Evolutionary conservation across 495 filamentous ascomycete species (phyloP).

Genomic region (Cudoniella acicularis): DNA sequence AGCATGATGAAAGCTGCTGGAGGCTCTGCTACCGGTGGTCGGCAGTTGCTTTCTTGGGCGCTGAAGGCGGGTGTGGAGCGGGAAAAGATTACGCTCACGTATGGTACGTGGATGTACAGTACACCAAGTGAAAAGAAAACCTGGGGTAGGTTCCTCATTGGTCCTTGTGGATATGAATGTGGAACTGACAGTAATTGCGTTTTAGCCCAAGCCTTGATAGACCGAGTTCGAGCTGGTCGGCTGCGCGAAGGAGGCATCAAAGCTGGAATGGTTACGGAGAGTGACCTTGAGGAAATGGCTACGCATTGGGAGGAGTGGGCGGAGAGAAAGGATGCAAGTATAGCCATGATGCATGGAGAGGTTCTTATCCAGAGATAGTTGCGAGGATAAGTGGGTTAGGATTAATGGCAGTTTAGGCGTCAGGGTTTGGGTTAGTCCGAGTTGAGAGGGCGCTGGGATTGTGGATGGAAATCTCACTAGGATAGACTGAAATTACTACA

Average conservation of each 20-base stretch:
- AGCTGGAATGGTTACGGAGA: slow-evolving; percentile 27
- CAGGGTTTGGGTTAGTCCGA: too few species aligned
- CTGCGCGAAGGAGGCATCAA: slow-evolving; percentile 33
- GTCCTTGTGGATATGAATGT: slow-evolving; percentile 8
- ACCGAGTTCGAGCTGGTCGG: slow-evolving; percentile 24
- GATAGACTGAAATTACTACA: too few species aligned
- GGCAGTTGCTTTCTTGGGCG: slow-evolving; percentile 40
- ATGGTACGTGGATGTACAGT: slow-evolving; percentile 35
- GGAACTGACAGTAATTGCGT: slow-evolving; percentile 8
- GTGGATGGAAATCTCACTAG: too few species aligned
- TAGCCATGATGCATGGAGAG: slow-evolving; percentile 40
- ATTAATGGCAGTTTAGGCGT: too few species aligned
- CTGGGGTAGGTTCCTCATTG: slow-evolving; percentile 33
- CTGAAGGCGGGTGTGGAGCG: slow-evolving; percentile 36
- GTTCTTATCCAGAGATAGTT: slow-evolving; percentile 34
- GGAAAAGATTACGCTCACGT: slow-evolving; percentile 32
- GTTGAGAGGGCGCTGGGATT: too few species aligned
- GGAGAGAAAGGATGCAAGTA: slow-evolving; percentile 29
- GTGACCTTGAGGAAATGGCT: slow-evolving; percentile 39
- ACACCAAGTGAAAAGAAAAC: slow-evolving; percentile 30
- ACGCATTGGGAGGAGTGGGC: slow-evolving; percentile 40
- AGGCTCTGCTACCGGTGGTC: slow-evolving; percentile 31
- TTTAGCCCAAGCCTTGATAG: slow-evolving; percentile 32
- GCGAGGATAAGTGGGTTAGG: slow-evolving; percentile 9
- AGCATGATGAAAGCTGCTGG: slow-evolving; percentile 26